A percentile compares a stretch with the other conserved stretches of the same genome.
Conservation (phyloP, 73 alveolate species). For the Paramecium sexaurelia region DNA sequence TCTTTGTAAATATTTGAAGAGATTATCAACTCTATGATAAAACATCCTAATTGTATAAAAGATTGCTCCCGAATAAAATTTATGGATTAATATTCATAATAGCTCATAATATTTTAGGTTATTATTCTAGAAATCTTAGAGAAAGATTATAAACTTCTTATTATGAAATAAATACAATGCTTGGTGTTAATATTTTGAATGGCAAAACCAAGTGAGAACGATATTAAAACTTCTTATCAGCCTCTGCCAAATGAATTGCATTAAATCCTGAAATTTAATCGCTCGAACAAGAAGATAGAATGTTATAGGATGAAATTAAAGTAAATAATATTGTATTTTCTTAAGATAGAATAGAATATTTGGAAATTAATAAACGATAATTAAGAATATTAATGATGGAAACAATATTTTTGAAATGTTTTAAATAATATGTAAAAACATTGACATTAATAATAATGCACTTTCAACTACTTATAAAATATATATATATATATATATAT, state of each 20-base stretch:
- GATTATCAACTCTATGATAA: conserved; percentile 72
- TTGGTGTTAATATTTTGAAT: conserved; percentile 75
- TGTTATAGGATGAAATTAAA: conserved; percentile 58
- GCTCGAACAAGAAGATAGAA: conserved; percentile 33
- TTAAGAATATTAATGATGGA: conserved; percentile 18
- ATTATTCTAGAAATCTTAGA: conserved; percentile 70
- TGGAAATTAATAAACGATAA: background rate
- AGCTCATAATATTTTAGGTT: conserved; percentile 47
- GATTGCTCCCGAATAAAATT: conserved; percentile 72
- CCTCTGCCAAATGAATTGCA: conserved; percentile 58
- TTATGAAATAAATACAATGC: conserved; percentile 66
- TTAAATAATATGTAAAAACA: background rate
- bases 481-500: background rate
- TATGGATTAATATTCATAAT: conserved; percentile 69
- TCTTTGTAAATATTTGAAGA: conserved; percentile 74
- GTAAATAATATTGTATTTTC: background rate
- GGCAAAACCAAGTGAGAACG: conserved; percentile 66
- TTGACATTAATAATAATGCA: background rate
- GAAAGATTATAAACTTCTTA: conserved; percentile 73
- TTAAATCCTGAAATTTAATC: conserved; percentile 36
- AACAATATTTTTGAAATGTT: conserved; percentile 21
- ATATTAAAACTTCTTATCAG: conserved; percentile 53
- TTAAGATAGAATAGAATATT: background rate
- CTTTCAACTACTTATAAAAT: background rate
- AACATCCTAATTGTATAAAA: conserved; percentile 72